phyloP scores from a whole-genome alignment of 2,329 filamentous ascomycete genomes.

The Dendrostoma leiphaemia region DNA sequence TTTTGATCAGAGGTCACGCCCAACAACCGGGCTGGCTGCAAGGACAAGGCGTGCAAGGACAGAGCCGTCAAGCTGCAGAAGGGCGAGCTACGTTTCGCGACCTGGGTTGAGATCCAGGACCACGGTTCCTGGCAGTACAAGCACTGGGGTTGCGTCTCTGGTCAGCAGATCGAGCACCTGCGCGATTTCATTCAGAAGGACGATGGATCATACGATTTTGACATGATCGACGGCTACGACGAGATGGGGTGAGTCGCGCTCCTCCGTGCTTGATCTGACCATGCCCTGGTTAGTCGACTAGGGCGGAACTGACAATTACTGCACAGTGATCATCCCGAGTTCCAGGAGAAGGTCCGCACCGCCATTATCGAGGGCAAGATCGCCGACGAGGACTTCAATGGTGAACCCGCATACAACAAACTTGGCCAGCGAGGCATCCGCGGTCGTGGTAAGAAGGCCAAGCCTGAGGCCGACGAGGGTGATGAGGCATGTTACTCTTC shows the following conservation, averaged over 20 bases:
- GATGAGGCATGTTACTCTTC: conserved; percentile 17
- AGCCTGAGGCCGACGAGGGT: conserved; percentile 20
- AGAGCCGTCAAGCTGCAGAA: conserved; percentile 69
- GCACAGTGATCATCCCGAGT: conserved; percentile 49
- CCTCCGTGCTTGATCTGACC: background rate
- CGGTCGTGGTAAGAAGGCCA: conserved; percentile 34
- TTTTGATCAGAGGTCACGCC: conserved; percentile 62
- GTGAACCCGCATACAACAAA: conserved; percentile 72
- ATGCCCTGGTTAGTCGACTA: too few species aligned
- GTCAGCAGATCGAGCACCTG: conserved; percentile 66
- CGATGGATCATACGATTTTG: conserved; percentile 54
- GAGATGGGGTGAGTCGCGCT: conserved; percentile 55
- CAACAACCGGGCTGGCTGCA: conserved; percentile 72
- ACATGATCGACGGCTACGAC: conserved; percentile 77
- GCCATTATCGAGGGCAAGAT: conserved; percentile 78
- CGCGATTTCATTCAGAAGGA: conserved; percentile 51
- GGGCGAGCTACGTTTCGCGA: conserved; percentile 74
- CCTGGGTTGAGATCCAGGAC: conserved; percentile 62
- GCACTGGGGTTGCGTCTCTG: conserved; percentile 93
- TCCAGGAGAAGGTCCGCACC: conserved; percentile 70
- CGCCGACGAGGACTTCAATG: conserved; percentile 82
- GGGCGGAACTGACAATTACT: conserved; percentile 8
- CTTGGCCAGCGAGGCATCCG: conserved; percentile 66
- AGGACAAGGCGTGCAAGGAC: conserved; percentile 71
- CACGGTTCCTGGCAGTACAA: conserved; percentile 72